Conservation (phyloP, 306 rosid genomes). For the Corylus heterophylla region DNA sequence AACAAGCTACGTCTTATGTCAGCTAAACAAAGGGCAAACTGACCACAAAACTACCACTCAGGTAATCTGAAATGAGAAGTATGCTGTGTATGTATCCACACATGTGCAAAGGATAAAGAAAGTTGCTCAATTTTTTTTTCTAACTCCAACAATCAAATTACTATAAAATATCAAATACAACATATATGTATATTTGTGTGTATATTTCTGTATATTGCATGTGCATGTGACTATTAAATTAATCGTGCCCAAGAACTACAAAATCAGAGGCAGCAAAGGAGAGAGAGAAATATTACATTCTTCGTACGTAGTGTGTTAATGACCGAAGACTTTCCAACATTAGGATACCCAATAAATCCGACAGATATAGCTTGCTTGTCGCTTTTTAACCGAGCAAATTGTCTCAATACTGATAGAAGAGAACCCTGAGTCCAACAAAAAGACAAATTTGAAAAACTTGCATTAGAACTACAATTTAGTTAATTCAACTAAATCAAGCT, state of each 20-base stretch:
- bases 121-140: too few relatives aligned
- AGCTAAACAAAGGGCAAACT: too few relatives aligned
- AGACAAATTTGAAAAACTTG: not conserved
- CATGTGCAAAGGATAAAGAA: too few relatives aligned
- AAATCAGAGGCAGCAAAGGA: conserved; percentile 22
- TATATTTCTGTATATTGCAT: not conserved
- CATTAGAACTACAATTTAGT: not conserved
- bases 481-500: not conserved
- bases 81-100: not conserved
- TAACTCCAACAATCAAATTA: not conserved
- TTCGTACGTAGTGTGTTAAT: conserved; percentile 86
- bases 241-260: not conserved
- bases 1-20: not conserved
- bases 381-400: conserved; percentile 80
- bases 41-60: too few relatives aligned
- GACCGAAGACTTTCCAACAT: conserved; percentile 96
- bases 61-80: not conserved
- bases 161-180: not conserved
- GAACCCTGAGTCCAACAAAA: conserved; percentile 59
- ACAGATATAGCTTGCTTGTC: conserved; percentile 98
- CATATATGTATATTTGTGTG: not conserved
- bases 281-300: conserved; percentile 51
- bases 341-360: conserved; percentile 96
- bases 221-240: not conserved
- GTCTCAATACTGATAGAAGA: conserved; percentile 91